These are phyloP conservation scores for Thelonectria blattea DNA, from an alignment of 2,329 filamentous ascomycete species.

Conservation along the genomic window DNA sequence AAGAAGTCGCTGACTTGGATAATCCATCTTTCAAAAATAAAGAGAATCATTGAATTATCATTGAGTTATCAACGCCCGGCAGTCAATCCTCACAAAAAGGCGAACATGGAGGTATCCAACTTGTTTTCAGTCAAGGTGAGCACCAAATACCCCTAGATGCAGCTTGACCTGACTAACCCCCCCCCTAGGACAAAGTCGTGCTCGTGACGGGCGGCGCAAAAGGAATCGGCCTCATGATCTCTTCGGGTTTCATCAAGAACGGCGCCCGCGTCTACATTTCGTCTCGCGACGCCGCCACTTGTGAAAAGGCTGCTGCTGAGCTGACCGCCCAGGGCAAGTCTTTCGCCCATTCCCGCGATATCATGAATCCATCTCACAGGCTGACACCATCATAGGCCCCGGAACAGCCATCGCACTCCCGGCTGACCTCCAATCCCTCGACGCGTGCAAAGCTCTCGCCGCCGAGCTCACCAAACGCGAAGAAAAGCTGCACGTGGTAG, in stretches of 20 bases:
- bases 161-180: background rate
- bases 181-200: background rate
- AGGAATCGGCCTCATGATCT: slow-evolving; percentile 55
- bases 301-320: slow-evolving; percentile 60
- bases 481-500: slow-evolving; percentile 61
- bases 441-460: slow-evolving; percentile 61
- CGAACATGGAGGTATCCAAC: background rate
- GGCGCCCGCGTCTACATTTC: slow-evolving; percentile 70
- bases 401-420: slow-evolving; percentile 64
- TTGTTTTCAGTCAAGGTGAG: background rate
- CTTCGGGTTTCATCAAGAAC: slow-evolving; percentile 68
- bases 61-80: no score
- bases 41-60: no score
- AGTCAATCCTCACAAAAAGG: no score
- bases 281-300: slow-evolving; percentile 65
- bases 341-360: background rate
- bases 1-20: no score
- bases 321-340: slow-evolving; percentile 51
- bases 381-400: slow-evolving; percentile 45
- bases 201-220: background rate
- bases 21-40: no score
- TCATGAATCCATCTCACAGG: background rate
- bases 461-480: slow-evolving; percentile 57
- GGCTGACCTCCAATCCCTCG: slow-evolving; percentile 67
- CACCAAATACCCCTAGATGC: background rate